Conservation (phyloP, 1,284 basidiomycete genomes). For the Clitocybe nebularis region DNA sequence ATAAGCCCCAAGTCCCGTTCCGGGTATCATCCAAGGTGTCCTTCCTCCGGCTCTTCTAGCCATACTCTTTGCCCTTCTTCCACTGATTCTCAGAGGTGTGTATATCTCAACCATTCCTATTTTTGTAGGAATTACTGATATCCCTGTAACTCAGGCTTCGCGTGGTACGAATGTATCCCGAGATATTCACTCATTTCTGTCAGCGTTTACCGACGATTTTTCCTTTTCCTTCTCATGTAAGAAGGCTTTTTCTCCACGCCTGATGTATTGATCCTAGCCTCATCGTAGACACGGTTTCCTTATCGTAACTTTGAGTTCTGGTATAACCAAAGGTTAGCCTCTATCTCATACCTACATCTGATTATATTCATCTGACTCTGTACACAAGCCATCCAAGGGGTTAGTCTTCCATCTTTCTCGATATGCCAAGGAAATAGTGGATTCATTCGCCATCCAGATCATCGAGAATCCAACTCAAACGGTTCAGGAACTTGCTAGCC, state of each 20-base stretch:
- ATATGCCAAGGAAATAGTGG: no score
- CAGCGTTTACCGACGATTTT: conserved; percentile 73
- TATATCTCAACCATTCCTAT: not conserved
- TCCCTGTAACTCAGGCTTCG: conserved; percentile 38
- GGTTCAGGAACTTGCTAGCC: conserved; percentile 49
- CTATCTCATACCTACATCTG: not conserved
- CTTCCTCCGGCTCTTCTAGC: conserved; percentile 69
- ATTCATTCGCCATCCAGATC: conserved; percentile 29
- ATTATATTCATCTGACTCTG: not conserved
- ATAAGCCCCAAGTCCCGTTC: conserved; percentile 42
- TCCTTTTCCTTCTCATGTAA: conserved; percentile 70
- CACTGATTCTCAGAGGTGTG: conserved; percentile 58
- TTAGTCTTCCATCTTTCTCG: conserved; percentile 9
- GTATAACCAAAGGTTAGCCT: conserved; percentile 43
- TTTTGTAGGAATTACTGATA: not conserved
- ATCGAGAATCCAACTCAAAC: conserved; percentile 48
- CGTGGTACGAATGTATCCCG: conserved; percentile 72
- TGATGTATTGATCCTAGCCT: no score
- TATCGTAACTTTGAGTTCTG: conserved; percentile 65
- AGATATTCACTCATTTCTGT: conserved; percentile 70
- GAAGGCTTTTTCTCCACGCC: conserved; percentile 22
- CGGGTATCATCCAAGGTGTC: conserved; percentile 67
- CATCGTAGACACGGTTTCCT: conserved; percentile 53
- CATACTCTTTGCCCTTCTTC: conserved; percentile 68
- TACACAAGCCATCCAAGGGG: conserved; percentile 23